These are phyloP conservation scores for Westerdykella sp. DNA, from an alignment of 2,329 filamentous ascomycete genomes.

Conservation along the genomic window DNA sequence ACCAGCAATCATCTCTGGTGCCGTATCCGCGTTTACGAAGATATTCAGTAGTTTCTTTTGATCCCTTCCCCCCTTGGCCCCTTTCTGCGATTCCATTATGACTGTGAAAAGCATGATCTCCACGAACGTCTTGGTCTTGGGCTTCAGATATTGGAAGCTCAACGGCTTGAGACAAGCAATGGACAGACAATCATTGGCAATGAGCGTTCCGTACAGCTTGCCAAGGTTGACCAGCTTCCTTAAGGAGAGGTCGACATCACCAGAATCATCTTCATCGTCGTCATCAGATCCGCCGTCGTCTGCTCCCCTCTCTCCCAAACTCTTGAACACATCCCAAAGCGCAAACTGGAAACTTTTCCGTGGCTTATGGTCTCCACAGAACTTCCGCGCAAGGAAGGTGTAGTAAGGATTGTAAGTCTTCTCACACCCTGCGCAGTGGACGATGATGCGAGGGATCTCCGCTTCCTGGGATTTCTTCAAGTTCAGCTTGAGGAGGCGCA, in stretches of 20 bases:
- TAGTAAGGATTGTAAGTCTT: constrained; percentile 89
- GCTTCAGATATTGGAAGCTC: constrained; percentile 70
- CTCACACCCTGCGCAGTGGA: constrained; percentile 82
- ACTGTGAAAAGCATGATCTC: constrained; percentile 74
- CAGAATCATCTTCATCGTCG: constrained; percentile 51
- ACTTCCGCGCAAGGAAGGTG: constrained; percentile 69
- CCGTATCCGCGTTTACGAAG: constrained; percentile 58
- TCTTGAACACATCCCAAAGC: constrained; percentile 78
- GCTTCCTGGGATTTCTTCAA: constrained; percentile 80
- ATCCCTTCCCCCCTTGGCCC: constrained; percentile 44
- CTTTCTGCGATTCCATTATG: constrained; percentile 60
- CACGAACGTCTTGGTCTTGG: constrained; percentile 69
- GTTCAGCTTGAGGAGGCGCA: constrained; percentile 71
- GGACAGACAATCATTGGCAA: constrained; percentile 54
- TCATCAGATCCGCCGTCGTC: constrained; percentile 55
- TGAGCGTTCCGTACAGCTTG: constrained; percentile 58
- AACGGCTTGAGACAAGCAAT: constrained; percentile 61
- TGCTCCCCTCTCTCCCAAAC: constrained; percentile 73
- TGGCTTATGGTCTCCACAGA: constrained; percentile 69
- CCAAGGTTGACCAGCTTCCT: constrained; percentile 61
- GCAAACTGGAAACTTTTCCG: constrained; percentile 82
- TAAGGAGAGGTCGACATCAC: constrained; percentile 44
- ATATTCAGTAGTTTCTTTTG: constrained; percentile 57
- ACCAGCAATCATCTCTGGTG: constrained; percentile 63
- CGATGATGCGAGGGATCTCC: constrained; percentile 79